Base-by-base conservation (phyloP, 805 yeast genomes). In the Brettanomyces custersianus region DNA sequence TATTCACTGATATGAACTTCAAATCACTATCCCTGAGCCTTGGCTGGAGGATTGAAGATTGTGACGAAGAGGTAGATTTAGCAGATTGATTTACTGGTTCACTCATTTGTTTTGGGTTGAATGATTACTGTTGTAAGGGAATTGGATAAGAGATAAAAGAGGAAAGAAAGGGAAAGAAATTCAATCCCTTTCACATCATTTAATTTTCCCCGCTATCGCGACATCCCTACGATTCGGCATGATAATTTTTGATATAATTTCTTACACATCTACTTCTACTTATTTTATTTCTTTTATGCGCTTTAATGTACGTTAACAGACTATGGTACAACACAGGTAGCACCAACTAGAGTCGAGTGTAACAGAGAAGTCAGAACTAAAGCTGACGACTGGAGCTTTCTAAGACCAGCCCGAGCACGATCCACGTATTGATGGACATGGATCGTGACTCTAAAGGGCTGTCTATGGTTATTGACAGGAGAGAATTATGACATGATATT, bases 401-500 rank as follows among this genome's bases (percentile, higher is more conserved):
- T 83, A 71, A 81, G 92, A 82, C 83, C 65, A 63, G 82, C 92
- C 92, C 92, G 88, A 83, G 94, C 94, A 83, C 94, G 45, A 74
- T 59, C 52, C 64, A 63, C 61, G 65, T 63, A 74, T 64, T 51
- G 71, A 62, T 29, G 51, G n/a, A 61, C 44, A 63, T 62, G 66
- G 58, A 53, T 75, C 74, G 79, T 72, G 77, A 74, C 80, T 74
- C 80, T 74, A 72, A 73, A 72, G 90, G 92, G 90, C 79, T n/a
- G 88, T 82, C 92, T 80, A 70, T 60, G 42, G 44, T 42, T 38
- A 50, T 53, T 49, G 49, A 43, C 42, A 34, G 38, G 32, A 34
- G 49, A 47, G 43, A 48, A 47, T 40, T 20, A 40, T 20, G 23
- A 32, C 9, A 16, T 29, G 27, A 23, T 32, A 17, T 16, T 21